Evolutionary conservation across 2,329 filamentous ascomycete genomes (phyloP), one percentile per base, ranked within the genome.

Genomic region (Penicillium concentricum): DNA sequence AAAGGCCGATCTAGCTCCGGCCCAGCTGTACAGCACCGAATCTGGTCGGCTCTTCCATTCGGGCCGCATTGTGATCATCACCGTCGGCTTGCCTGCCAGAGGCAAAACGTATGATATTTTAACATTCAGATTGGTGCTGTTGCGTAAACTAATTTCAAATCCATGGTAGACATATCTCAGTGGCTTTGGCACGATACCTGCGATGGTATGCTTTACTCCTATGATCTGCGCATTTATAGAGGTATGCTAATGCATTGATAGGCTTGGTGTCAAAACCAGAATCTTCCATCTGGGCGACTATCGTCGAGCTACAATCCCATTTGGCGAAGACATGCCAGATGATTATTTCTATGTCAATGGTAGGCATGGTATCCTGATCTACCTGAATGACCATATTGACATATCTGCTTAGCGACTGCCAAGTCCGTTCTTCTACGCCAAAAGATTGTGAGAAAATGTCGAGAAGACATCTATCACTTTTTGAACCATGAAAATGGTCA

Each of bases 241-340:
- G n/a, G 5, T n/a, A 37, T 56, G 30, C 52, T 61, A 24, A 58
- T 59, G 63, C 53, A 15, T 35, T 54, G 51, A 50, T 57, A 89
- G 87, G 94, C 84, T 99, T 38, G 94, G 94, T 61, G 94, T 99
- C 58, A 99, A 99, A 79, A 97, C 94, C 34, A 89, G 93, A 65
- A 95, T 97, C 67, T 99, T 99, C 73, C 94, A 99, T 72, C 81
- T 99, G 16, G 94, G 95, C 56, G 94, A 99, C 76, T 99, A 99
- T 74, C 89, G 94, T 64, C 86, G 94, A 72, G 92, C 92, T 32
- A 96, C 93, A 16, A 86, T 97, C 61, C 92, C 91, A 18, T 85
- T 87, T 41, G 91, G 87, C 15, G 88, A 88, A 55, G 86, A 92
- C 56, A 89, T 99, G 16, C 95, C 94, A 1, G 91, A 96, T 61